phyloP scores from a whole-genome alignment of 2,329 filamentous ascomycete genomes.

The Cercospora citrullina region DNA sequence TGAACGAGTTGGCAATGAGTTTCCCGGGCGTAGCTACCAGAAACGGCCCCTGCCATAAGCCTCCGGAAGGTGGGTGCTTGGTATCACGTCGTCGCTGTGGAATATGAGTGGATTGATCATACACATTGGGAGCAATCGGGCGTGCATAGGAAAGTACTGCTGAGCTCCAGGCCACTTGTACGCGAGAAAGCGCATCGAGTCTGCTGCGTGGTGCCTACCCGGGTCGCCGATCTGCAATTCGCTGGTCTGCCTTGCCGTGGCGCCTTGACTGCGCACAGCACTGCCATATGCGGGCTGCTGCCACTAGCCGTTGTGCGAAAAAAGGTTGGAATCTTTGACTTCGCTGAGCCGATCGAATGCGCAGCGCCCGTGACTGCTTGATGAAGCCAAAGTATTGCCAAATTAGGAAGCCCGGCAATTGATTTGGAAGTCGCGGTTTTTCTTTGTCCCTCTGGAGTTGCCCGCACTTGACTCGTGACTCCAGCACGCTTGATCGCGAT shows the following conservation, averaged over 20 bases:
- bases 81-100: neutral
- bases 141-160: neutral
- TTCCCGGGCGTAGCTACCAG: neutral
- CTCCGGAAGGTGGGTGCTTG: neutral
- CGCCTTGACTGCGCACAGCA: neutral
- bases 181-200: neutral
- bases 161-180: neutral
- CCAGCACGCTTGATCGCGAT: neutral
- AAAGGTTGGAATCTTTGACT: neutral
- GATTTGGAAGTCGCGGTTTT: neutral
- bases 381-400: neutral
- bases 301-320: neutral
- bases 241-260: neutral
- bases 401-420: neutral
- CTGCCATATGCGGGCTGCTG: neutral
- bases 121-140: neutral
- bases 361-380: neutral
- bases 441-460: neutral
- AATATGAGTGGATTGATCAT: neutral
- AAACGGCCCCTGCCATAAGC: neutral
- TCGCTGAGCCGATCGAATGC: neutral
- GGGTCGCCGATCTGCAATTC: neutral
- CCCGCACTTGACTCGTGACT: neutral
- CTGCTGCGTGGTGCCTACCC: neutral
- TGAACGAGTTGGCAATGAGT: neutral